Evolutionary conservation across 2,329 filamentous ascomycete species (phyloP), one percentile per base, ranked within the genome.

Genomic region (Trichophyton rubrum): DNA sequence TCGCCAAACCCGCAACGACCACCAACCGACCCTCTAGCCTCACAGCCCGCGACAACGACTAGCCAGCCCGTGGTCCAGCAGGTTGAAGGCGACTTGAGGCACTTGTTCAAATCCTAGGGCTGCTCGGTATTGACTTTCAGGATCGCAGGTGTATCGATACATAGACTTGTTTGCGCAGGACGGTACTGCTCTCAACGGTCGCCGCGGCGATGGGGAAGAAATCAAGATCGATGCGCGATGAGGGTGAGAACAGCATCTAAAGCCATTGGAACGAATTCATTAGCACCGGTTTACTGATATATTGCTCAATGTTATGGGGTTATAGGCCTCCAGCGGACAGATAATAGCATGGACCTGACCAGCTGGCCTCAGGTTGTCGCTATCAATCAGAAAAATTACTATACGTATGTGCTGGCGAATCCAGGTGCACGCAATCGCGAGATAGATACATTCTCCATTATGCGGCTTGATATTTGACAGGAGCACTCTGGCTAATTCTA

Each of bases 321-420:
- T 22, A 45, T 72, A 96, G 92, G 93, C 66, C 85, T 99, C 65
- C 90, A 95, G 77, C 84, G 92, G 71, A 97, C 93, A 63, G 93
- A 99, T 79, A 99, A 99, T 83, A 91, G 92, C 76, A 92, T 99
- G 87, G 93, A 91, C 71, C 84, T 93, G 71, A 89, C 90, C 56
- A 95, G 82, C 73, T 99, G 93, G 92, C 92, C 93, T 8, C 87
- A 93, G 70, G 85, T 96, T 61, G 82, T 84, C 49, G 89, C 93
- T 68, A 99, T 99, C 75, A 99, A 99, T 72, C 93, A 99, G 74
- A 99, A 99, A 79, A 99, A 99, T 74, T 99, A 99, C 75, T 96
- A 96, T 74, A 96, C 91, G 89, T 93, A 80, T 63, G 85, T 78
- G 22, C 13, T 35, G 4, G 15, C 13, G n/a, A 55, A 33, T 13